Evolutionary conservation across 768 basidiomycete genomes (phyloP).

Genomic region (Leucogyrophana mollusca): DNA sequence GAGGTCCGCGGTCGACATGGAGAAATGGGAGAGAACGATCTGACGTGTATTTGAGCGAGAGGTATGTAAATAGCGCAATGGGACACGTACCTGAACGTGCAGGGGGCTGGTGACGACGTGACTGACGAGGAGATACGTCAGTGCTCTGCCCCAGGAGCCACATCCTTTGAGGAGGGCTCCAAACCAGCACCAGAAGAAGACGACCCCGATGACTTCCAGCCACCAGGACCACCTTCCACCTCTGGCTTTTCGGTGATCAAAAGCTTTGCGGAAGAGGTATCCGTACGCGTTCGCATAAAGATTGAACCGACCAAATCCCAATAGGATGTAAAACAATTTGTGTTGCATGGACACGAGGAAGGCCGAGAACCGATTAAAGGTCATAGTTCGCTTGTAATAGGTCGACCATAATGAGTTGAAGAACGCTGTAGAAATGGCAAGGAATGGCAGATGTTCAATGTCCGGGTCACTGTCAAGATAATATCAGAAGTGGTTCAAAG

Average conservation of each 20-base stretch:
- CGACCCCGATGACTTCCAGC: conserved; percentile 70
- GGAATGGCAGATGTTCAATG: conserved; percentile 88
- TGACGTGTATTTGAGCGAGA: conserved; percentile 20
- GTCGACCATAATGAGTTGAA: conserved; percentile 87
- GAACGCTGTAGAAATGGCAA: conserved; percentile 89
- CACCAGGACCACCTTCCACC: conserved; percentile 80
- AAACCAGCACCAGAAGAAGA: conserved; percentile 92
- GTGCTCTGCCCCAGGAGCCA: conserved; percentile 65
- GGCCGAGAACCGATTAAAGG: conserved; percentile 68
- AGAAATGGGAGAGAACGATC: conserved; percentile 98
- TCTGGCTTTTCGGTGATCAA: conserved; percentile 58
- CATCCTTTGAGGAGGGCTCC: conserved; percentile 65
- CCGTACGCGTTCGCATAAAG: conserved; percentile 86
- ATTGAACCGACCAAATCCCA: conserved; percentile 92
- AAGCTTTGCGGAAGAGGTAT: conserved; percentile 66
- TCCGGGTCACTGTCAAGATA: conserved; percentile 64
- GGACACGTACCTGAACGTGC: conserved; percentile 79
- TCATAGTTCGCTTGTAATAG: conserved; percentile 88
- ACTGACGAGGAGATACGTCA: conserved; percentile 80
- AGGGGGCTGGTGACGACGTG: conserved; percentile 87
- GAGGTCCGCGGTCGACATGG: conserved; percentile 89
- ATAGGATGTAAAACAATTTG: conserved; percentile 87
- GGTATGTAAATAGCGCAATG: background rate
- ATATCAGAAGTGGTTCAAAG: background rate
- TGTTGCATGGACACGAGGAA: conserved; percentile 79